Percentiles rank a stretch among this genome's conserved stretches.
Evolutionary conservation across 2,329 filamentous ascomycete species (phyloP).

Genomic region (Alternaria triticina): DNA sequence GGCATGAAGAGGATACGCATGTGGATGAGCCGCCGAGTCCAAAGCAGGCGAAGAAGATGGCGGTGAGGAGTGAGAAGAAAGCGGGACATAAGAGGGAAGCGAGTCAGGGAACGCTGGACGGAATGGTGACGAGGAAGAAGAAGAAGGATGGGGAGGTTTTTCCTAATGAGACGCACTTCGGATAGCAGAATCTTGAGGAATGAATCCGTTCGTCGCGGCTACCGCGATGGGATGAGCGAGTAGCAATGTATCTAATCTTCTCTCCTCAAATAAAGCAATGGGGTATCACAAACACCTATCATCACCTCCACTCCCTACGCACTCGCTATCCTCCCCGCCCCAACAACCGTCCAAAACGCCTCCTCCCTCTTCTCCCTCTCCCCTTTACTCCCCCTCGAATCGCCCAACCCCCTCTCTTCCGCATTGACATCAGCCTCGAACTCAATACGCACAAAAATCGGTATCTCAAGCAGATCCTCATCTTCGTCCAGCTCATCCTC

Average conservation of each 20-base stretch:
- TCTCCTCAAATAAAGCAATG: background rate
- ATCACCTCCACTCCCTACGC: constrained; percentile 42
- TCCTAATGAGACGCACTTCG: constrained; percentile 21
- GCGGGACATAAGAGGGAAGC: constrained; percentile 65
- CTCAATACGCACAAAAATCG: constrained; percentile 89
- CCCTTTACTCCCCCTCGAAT: constrained; percentile 61
- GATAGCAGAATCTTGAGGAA: background rate
- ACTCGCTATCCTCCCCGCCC: constrained; percentile 75
- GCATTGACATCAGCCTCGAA: constrained; percentile 80
- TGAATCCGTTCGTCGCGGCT: background rate
- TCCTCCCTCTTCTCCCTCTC: constrained; percentile 80
- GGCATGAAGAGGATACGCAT: constrained; percentile 15
- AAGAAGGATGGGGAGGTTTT: constrained; percentile 29
- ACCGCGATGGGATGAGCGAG: background rate
- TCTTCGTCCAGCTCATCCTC: constrained; percentile 54
- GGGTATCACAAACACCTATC: constrained; percentile 28
- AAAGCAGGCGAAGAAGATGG: constrained; percentile 22
- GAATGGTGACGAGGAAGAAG: constrained; percentile 41
- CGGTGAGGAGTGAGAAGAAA: constrained; percentile 68
- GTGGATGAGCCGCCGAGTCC: constrained; percentile 11
- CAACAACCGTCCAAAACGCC: constrained; percentile 94
- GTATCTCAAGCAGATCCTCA: constrained; percentile 80
- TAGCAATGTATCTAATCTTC: background rate
- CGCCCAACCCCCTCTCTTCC: constrained; percentile 46
- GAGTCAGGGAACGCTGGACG: constrained; percentile 54